Evolutionary conservation across 495 filamentous ascomycete species (phyloP).

Genomic region (Penicillium argentinense): DNA sequence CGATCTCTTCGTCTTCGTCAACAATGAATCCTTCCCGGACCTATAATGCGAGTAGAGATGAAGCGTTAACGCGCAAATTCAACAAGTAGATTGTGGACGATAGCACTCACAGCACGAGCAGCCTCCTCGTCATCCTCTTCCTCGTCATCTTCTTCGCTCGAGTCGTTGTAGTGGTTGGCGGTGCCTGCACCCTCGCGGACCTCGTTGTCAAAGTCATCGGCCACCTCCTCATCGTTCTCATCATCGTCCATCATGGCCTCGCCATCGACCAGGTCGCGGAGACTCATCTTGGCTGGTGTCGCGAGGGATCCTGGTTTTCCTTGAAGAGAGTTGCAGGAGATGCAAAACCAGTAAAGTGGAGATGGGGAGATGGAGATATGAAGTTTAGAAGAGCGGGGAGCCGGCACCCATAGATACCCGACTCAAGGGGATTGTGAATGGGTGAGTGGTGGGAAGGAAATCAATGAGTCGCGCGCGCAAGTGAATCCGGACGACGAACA

Average conservation of each 20-base stretch:
- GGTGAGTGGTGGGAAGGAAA: slow-evolving; percentile 1
- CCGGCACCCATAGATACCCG: slow-evolving; percentile 16
- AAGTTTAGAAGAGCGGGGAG: too few relatives aligned
- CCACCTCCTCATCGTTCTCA: slow-evolving; percentile 86
- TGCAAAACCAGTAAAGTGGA: slow-evolving; percentile 3
- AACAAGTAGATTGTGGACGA: too few relatives aligned
- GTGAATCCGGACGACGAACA: too few relatives aligned
- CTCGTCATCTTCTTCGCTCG: slow-evolving; percentile 94
- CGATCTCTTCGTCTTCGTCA: slow-evolving; percentile 84
- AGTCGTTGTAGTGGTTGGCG: slow-evolving; percentile 65
- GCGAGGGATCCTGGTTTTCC: slow-evolving; percentile 23
- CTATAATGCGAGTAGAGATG: slow-evolving; percentile 46
- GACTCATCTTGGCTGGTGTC: slow-evolving; percentile 60
- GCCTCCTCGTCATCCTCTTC: slow-evolving; percentile 91
- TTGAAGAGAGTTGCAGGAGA: slow-evolving; percentile 9
- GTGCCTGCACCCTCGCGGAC: slow-evolving; percentile 40
- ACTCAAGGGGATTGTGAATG: slow-evolving; percentile 1
- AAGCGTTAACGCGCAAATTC: too few relatives aligned
- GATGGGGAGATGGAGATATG: neutral
- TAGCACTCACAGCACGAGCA: slow-evolving; percentile 53
- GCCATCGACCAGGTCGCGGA: slow-evolving; percentile 75
- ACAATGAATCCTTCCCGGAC: slow-evolving; percentile 95
- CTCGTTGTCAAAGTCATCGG: slow-evolving; percentile 75
- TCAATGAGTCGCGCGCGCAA: slow-evolving; percentile 6
- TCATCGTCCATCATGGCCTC: slow-evolving; percentile 85